phyloP scores from a whole-genome alignment of 768 basidiomycete species.

The Aureoboletus auriporus region DNA sequence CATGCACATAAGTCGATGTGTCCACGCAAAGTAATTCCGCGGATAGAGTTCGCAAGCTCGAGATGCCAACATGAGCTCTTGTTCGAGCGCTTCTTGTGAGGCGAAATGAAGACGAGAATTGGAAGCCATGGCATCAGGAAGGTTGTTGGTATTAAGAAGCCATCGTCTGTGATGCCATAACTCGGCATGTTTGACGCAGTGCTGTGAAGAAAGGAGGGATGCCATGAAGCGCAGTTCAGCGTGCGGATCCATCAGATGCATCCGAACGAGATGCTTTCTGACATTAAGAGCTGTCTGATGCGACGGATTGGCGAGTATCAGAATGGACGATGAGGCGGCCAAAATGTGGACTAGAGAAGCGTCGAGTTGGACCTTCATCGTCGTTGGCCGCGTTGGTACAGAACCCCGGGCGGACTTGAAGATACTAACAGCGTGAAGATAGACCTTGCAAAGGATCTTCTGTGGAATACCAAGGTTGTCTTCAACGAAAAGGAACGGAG shows the following conservation, averaged over 20 bases:
- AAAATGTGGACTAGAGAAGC: constrained; percentile 14
- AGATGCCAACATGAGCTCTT: constrained; percentile 48
- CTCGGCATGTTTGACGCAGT: constrained; percentile 61
- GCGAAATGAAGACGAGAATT: constrained; percentile 6
- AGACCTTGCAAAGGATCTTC: constrained; percentile 50
- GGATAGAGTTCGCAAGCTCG: constrained; percentile 59
- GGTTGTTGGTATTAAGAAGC: constrained; percentile 43
- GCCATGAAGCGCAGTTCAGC: constrained; percentile 46
- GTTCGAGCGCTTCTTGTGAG: constrained; percentile 34
- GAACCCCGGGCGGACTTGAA: constrained; percentile 29
- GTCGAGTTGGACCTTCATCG: not conserved
- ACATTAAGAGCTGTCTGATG: constrained; percentile 65
- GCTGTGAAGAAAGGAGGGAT: constrained; percentile 47
- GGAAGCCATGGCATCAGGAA: constrained; percentile 2
- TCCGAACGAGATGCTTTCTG: constrained; percentile 50
- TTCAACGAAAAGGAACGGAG: constrained; percentile 55
- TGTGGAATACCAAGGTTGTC: constrained; percentile 64
- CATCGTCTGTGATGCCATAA: constrained; percentile 72
- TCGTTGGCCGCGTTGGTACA: not conserved
- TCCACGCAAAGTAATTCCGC: constrained; percentile 75
- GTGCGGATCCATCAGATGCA: constrained; percentile 32
- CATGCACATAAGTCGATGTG: constrained; percentile 54
- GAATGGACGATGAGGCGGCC: constrained; percentile 38
- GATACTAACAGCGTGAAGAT: constrained; percentile 39
- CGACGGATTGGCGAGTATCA: constrained; percentile 65